Conservation (phyloP, 2,329 filamentous ascomycete species). For the Davidsoniella virescens region DNA sequence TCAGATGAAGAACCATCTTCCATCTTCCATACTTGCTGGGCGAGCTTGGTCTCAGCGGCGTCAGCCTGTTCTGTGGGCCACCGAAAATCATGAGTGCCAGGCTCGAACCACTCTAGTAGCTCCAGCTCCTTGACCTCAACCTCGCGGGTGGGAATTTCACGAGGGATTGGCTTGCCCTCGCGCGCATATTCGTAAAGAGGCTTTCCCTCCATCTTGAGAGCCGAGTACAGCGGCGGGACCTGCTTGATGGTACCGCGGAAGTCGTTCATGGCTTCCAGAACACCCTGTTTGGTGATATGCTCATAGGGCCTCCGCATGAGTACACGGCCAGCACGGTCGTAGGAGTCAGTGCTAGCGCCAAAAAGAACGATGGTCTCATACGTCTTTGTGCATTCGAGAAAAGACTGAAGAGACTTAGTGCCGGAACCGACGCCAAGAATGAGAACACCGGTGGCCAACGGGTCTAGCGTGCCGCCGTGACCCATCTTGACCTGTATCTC, state of each 20-base stretch:
- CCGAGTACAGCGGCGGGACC: constrained; percentile 82
- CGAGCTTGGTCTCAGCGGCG: constrained; percentile 57
- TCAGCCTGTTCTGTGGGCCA: constrained; percentile 71
- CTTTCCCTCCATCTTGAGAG: constrained; percentile 84
- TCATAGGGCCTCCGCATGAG: constrained; percentile 59
- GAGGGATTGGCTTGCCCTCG: constrained; percentile 70
- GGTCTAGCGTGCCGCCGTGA: constrained; percentile 89
- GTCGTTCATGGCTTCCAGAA: constrained; percentile 57
- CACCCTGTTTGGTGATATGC: constrained; percentile 62
- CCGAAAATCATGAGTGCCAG: constrained; percentile 59
- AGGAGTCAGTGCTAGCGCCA: constrained; percentile 81
- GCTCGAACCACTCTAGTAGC: constrained; percentile 69
- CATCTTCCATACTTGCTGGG: constrained; percentile 52
- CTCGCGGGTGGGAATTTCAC: constrained; percentile 64
- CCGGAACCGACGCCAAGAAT: constrained; percentile 76
- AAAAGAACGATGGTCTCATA: constrained; percentile 87
- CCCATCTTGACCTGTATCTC: constrained; percentile 74
- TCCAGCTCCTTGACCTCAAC: constrained; percentile 67
- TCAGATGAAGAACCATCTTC: constrained; percentile 30
- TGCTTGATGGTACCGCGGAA: constrained; percentile 80
- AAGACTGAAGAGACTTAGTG: constrained; percentile 66
- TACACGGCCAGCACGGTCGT: constrained; percentile 74
- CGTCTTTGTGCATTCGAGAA: constrained; percentile 77
- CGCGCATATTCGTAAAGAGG: constrained; percentile 91
- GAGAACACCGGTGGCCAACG: constrained; percentile 81